A percentile compares a stretch with the other conserved stretches of the same genome.
phyloP scores from a whole-genome alignment of 495 filamentous ascomycete genomes.

The Trichoderma reesei region DNA sequence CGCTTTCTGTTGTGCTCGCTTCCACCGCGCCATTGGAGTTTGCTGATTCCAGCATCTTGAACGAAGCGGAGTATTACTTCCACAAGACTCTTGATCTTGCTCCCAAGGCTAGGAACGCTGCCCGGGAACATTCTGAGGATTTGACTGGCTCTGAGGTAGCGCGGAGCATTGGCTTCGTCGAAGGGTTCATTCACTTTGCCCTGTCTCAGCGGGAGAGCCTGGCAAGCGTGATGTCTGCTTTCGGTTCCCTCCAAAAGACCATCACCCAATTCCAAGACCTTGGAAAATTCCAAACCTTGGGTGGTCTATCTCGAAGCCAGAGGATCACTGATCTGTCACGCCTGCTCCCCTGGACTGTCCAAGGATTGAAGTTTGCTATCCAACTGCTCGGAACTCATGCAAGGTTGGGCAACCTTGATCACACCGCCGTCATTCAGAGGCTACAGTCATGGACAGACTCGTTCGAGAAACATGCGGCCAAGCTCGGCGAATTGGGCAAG shows the following conservation, averaged over 20 bases:
- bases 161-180: conserved; percentile 69
- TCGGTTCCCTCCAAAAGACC: conserved; percentile 13
- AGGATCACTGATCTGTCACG: conserved; percentile 21
- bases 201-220: conserved; percentile 53
- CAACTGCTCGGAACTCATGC: conserved; percentile 49
- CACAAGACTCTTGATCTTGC: conserved; percentile 65
- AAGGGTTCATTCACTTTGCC: conserved; percentile 62
- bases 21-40: conserved; percentile 28
- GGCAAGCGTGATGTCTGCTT: conserved; percentile 26
- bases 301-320: conserved; percentile 10
- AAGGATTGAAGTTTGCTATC: conserved; percentile 31
- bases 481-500: conserved; percentile 30
- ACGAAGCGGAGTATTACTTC: conserved; percentile 54
- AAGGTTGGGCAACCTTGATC: conserved; percentile 45
- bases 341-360: conserved; percentile 31
- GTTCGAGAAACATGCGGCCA: conserved; percentile 28
- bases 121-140: conserved; percentile 69
- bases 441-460: conserved; percentile 42
- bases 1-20: conserved; percentile 57
- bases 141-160: conserved; percentile 66
- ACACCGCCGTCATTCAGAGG: conserved; percentile 27
- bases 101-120: conserved; percentile 52
- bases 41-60: conserved; percentile 11
- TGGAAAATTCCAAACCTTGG: conserved; percentile 5
- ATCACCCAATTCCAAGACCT: conserved; percentile 21